These are phyloP conservation scores for Emergomyces africanus DNA, from an alignment of 2,329 filamentous ascomycete genomes.

Conservation along the genomic window DNA sequence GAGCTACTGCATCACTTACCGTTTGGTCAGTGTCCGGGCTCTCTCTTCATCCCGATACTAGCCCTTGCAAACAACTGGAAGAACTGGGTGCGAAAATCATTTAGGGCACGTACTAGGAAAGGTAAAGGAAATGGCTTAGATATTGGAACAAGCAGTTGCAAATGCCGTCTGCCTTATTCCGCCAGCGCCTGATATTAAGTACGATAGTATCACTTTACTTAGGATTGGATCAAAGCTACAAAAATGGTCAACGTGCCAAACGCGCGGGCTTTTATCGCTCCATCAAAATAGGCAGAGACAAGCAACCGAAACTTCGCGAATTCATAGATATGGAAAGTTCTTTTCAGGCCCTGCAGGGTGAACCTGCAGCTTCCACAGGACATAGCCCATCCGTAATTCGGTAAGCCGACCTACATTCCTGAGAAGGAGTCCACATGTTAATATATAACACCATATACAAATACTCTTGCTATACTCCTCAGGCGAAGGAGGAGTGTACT, in stretches of 20 bases:
- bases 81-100: slow-evolving; percentile 33
- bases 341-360: slow-evolving; percentile 33
- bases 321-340: slow-evolving; percentile 39
- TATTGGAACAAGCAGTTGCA: slow-evolving; percentile 31
- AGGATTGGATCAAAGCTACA: slow-evolving; percentile 33
- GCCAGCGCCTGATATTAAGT: too few species aligned
- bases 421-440: not conserved
- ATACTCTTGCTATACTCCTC: slow-evolving; percentile 39
- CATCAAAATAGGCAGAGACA: slow-evolving; percentile 39
- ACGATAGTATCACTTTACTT: too few species aligned
- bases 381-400: slow-evolving; percentile 35
- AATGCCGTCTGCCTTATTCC: slow-evolving; percentile 41
- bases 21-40: slow-evolving; percentile 32
- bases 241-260: slow-evolving; percentile 36
- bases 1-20: slow-evolving; percentile 38
- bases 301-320: slow-evolving; percentile 38
- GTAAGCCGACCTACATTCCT: slow-evolving; percentile 15
- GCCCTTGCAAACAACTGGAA: slow-evolving; percentile 29
- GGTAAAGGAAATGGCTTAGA: slow-evolving; percentile 25
- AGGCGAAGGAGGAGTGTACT: slow-evolving; percentile 35
- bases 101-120: slow-evolving; percentile 31
- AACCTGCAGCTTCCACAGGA: slow-evolving; percentile 25
- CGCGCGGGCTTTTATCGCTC: slow-evolving; percentile 35
- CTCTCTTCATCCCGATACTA: slow-evolving; percentile 22
- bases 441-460: slow-evolving; percentile 26